phyloP scores from a whole-genome alignment of 257 asterid species.

The Solanum verrucosum region DNA sequence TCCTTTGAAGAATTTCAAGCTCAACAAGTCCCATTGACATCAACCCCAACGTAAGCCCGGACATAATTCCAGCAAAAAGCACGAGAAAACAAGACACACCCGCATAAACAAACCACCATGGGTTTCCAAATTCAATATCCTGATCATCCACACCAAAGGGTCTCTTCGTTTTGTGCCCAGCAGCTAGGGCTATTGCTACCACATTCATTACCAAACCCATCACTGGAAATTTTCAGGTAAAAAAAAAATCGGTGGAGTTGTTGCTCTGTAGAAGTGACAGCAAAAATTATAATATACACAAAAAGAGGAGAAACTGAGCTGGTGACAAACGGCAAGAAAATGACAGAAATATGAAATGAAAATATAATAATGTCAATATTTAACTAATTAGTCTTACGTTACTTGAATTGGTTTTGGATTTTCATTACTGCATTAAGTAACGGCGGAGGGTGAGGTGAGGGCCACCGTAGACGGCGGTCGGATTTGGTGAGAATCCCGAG shows the following conservation, averaged over 20 bases:
- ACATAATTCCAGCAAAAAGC: conserved; percentile 92
- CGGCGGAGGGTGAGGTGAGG: neutral
- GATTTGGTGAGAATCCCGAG: neutral
- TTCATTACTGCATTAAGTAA: neutral
- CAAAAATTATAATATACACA: neutral
- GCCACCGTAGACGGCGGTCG: neutral
- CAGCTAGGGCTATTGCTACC: conserved; percentile 28
- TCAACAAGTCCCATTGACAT: conserved; percentile 95
- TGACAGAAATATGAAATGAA: neutral
- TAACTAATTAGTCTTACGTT: neutral
- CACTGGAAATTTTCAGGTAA: neutral
- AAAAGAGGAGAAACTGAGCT: neutral
- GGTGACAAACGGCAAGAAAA: neutral
- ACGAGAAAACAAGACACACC: conserved; percentile 89
- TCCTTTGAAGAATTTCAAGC: conserved; percentile 79
- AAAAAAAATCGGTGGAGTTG: neutral
- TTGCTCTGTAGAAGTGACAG: neutral
- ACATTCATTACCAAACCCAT: conserved; percentile 35
- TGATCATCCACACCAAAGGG: conserved; percentile 47
- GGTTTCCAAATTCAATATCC: conserved; percentile 78
- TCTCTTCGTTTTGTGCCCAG: conserved; percentile 23
- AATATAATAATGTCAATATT: neutral
- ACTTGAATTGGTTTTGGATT: neutral
- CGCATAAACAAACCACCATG: conserved; percentile 88
- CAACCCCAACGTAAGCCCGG: conserved; percentile 83